Percentiles rank a stretch among this genome's conserved stretches.
Conservation (phyloP, 345 rosid genomes). For the Salix purpurea region DNA sequence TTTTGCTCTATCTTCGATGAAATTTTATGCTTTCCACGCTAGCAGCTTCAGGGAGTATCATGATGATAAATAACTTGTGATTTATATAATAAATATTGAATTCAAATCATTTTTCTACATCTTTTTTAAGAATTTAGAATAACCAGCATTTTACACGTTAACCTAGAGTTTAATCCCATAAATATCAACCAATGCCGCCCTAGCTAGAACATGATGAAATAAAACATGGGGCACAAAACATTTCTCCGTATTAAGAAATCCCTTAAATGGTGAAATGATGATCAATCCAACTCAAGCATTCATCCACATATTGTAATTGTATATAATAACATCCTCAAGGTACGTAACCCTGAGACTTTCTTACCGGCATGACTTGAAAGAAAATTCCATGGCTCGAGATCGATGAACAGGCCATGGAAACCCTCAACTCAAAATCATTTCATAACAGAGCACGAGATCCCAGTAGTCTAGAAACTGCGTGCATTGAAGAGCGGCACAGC, state of each 20-base stretch:
- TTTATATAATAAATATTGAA: no score
- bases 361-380: not conserved
- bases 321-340: not conserved
- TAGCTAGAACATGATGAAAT: no score
- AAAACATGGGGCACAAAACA: not conserved
- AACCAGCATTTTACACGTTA: no score
- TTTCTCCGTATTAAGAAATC: not conserved
- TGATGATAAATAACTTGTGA: no score
- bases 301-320: no score
- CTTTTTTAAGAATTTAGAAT: no score
- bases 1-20: no score
- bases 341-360: not conserved
- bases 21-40: no score
- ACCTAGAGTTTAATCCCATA: no score
- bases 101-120: no score
- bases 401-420: not conserved
- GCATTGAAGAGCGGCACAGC: not conserved
- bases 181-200: no score
- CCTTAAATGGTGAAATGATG: conserved; percentile 7
- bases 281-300: not conserved
- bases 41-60: no score
- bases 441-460: conserved; percentile 6
- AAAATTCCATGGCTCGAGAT: not conserved
- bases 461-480: not conserved
- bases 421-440: not conserved